Base-by-base conservation (phyloP, 441 rosid genomes). In the Hura crepitans region DNA sequence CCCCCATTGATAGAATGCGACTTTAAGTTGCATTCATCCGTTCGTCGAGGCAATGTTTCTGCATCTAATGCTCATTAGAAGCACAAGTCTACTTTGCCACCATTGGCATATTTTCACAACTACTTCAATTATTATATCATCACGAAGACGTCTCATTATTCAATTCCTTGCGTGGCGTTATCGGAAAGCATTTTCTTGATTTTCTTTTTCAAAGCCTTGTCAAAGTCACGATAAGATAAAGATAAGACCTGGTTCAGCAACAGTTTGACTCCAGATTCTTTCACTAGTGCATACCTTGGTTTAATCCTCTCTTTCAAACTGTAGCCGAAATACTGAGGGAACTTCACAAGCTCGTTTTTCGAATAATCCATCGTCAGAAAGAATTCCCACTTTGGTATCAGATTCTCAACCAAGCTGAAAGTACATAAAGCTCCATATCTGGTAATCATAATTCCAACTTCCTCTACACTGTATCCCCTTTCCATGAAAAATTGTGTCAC, bases 281-380 rank as follows among this genome's bases (percentile, higher is more conserved):
- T 76, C 66, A 83, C 79, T 50, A 37, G 66, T 47, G 80, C 83
- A 78, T 78, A 78, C 77, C 86, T 76, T 15, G 84, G 86, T 66
- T 74, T 83, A 61, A 83, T 78, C 77, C 86, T 78, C 30, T 61
- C 74, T 74, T 78, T 82, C 76, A 80, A 74, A 67, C 84, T 78
- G 73, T 74, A 74, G 50, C 78, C 74, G 20, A 74, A 74, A 74
- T 74, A 74, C 15, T 69, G 78, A 45, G 78, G 78, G 35, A 69
- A 74, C 68, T 74, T 74, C 1, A 74, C 78, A 12, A 74, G 78
- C 45, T 74, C 74, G 20, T 64, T 55, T 33, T 64, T 69, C 20
- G 78, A 60, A 58, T 74, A 74, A 69, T 69, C 73, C 78, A 74
- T 74, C 25, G 73, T 74, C 45, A 74, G 47, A 61, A 74, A 74